These are phyloP conservation scores for Solanum aculeatissimum DNA, from an alignment of 305 asterid genomes.

Conservation along the genomic window DNA sequence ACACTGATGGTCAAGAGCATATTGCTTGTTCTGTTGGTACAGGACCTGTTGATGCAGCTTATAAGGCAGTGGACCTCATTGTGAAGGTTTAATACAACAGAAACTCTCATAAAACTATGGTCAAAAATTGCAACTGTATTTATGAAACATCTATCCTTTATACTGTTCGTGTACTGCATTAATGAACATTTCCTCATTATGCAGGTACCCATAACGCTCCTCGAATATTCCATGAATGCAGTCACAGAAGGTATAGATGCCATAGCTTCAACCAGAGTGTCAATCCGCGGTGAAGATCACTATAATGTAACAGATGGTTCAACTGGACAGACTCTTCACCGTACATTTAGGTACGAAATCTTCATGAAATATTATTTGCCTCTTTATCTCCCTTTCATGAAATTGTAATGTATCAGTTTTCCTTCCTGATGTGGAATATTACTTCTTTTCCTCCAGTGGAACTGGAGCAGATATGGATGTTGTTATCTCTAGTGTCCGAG, in stretches of 20 bases:
- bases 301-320: constrained; percentile 37
- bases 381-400: neutral
- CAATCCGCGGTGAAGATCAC: constrained; percentile 38
- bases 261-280: constrained; percentile 73
- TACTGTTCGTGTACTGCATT: neutral
- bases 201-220: constrained; percentile 73
- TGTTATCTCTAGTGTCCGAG: constrained; percentile 83
- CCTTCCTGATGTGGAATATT: neutral
- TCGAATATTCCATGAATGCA: constrained; percentile 69
- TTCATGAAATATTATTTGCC: neutral
- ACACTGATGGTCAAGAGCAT: constrained; percentile 44
- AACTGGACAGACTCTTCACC: constrained; percentile 31
- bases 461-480: constrained; percentile 89
- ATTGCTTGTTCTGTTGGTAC: constrained; percentile 85
- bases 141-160: neutral
- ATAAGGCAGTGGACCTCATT: constrained; percentile 73
- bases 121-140: neutral
- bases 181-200: neutral
- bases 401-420: neutral
- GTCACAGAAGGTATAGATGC: constrained; percentile 96
- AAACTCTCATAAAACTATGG: neutral
- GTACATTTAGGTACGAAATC: constrained; percentile 23
- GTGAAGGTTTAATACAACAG: constrained; percentile 48
- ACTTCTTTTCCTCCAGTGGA: constrained; percentile 37
- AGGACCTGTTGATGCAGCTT: constrained; percentile 98